Conservation (phyloP, 192 early-diverging fungal genomes). For the Mortierella alpina region DNA sequence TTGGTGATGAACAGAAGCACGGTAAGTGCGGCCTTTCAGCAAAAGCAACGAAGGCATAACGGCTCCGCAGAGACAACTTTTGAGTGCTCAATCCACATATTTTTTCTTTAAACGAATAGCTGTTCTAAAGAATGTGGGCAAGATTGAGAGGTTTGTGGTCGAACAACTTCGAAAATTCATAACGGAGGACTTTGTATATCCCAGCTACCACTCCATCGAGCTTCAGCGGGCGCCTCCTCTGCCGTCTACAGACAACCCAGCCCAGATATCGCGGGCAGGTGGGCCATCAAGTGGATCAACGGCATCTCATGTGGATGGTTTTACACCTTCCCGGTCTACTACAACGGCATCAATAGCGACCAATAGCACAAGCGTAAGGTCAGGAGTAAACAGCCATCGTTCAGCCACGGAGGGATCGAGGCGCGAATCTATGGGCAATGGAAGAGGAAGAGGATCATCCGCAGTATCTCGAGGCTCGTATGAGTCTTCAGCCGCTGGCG, state of each 20-base stretch:
- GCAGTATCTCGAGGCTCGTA: background rate
- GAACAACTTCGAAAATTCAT: constrained; percentile 80
- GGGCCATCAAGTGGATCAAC: background rate
- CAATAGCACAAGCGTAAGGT: background rate
- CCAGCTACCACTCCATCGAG: constrained; percentile 76
- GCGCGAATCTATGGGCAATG: background rate
- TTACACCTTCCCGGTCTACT: background rate
- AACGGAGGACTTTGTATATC: constrained; percentile 84
- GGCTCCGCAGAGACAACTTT: background rate
- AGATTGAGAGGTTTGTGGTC: constrained; percentile 82
- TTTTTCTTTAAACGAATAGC: constrained; percentile 26
- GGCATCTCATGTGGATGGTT: background rate
- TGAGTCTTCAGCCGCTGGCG: constrained; percentile 10
- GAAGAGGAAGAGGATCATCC: background rate
- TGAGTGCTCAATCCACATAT: background rate
- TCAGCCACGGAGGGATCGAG: background rate
- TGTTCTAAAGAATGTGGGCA: constrained; percentile 86
- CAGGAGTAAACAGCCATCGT: background rate
- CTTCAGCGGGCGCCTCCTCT: constrained; percentile 20
- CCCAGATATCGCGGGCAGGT: background rate
- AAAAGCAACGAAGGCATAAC: background rate
- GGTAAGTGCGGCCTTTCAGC: constrained; percentile 37
- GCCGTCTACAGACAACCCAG: background rate
- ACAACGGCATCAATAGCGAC: constrained; percentile 1
- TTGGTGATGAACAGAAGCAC: constrained; percentile 75